Evolutionary conservation across 2,329 filamentous ascomycete genomes (phyloP).

Genomic region (Tothia fuscella): DNA sequence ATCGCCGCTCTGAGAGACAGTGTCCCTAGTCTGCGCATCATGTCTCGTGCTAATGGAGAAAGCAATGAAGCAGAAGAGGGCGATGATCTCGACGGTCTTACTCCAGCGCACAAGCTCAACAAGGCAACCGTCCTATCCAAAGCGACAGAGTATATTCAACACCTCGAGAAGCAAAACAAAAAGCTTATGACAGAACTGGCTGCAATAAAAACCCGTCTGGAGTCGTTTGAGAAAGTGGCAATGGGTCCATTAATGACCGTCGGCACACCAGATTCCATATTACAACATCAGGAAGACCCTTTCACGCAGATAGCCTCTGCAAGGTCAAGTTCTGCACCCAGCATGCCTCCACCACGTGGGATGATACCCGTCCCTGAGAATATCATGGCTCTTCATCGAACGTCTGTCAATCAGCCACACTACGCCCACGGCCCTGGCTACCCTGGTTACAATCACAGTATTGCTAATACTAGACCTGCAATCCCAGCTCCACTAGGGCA

Average conservation of each 20-base stretch:
- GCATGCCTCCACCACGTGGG: constrained; percentile 20
- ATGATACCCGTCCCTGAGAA: constrained; percentile 31
- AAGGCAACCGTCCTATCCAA: constrained; percentile 96
- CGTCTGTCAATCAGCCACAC: too few species aligned
- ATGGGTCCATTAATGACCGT: constrained; percentile 35
- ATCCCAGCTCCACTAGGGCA: too few species aligned
- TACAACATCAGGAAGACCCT: constrained; percentile 25
- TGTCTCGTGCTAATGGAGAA: constrained; percentile 44
- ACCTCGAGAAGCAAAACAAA: constrained; percentile 83
- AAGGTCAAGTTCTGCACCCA: too few species aligned
- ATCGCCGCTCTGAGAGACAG: constrained; percentile 86
- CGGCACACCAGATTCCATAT: constrained; percentile 23
- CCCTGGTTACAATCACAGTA: not conserved
- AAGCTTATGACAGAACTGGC: constrained; percentile 71
- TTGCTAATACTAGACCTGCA: not conserved
- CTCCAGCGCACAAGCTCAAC: constrained; percentile 83
- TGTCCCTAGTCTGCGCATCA: constrained; percentile 77
- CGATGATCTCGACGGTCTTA: constrained; percentile 56
- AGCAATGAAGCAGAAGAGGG: constrained; percentile 56
- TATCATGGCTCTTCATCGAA: too few species aligned
- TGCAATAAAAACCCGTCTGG: constrained; percentile 63
- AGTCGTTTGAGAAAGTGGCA: constrained; percentile 56
- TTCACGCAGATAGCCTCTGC: constrained; percentile 19
- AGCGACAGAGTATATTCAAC: constrained; percentile 89
- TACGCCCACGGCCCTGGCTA: not conserved